Evolutionary conservation across 2,329 filamentous ascomycete species (phyloP).

Genomic region (Ophiocordyceps australis): DNA sequence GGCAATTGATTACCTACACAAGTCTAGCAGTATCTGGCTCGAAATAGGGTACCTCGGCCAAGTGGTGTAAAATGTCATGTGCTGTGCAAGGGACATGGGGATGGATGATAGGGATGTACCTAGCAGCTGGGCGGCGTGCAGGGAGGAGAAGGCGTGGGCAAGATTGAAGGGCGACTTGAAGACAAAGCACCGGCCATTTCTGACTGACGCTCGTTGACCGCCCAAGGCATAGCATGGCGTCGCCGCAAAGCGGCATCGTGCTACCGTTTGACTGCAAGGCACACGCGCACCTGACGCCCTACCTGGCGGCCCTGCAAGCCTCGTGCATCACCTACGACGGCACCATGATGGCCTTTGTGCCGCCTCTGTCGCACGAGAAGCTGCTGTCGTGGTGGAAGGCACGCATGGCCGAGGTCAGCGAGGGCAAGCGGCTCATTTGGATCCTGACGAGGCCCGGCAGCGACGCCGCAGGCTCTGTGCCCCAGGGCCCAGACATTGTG

Average conservation of each 20-base stretch:
- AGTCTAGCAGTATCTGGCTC: too few relatives aligned
- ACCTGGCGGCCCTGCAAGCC: constrained; percentile 38
- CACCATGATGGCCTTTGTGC: constrained; percentile 38
- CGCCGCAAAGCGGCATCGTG: constrained; percentile 15
- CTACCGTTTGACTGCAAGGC: constrained; percentile 22
- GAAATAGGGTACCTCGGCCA: too few relatives aligned
- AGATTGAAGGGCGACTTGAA: too few relatives aligned
- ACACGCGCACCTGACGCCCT: constrained; percentile 33
- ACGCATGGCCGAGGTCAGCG: constrained; percentile 25
- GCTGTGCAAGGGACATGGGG: too few relatives aligned
- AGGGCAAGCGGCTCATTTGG: constrained; percentile 29
- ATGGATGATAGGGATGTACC: too few relatives aligned
- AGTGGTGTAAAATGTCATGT: too few relatives aligned
- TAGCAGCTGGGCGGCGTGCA: too few relatives aligned
- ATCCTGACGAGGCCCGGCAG: constrained; percentile 25
- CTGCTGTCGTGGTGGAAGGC: constrained; percentile 39
- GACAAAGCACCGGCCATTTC: too few relatives aligned
- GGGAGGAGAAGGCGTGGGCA: too few relatives aligned
- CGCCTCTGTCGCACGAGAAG: constrained; percentile 36
- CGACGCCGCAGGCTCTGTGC: constrained; percentile 11
- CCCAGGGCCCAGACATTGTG: constrained; percentile 26
- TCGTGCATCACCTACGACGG: constrained; percentile 39
- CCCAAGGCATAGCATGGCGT: too few relatives aligned
- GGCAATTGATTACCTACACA: too few relatives aligned
- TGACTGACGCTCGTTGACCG: too few relatives aligned